Conservation (phyloP, 257 asterid genomes). For the Solanum corneliomulleri region DNA sequence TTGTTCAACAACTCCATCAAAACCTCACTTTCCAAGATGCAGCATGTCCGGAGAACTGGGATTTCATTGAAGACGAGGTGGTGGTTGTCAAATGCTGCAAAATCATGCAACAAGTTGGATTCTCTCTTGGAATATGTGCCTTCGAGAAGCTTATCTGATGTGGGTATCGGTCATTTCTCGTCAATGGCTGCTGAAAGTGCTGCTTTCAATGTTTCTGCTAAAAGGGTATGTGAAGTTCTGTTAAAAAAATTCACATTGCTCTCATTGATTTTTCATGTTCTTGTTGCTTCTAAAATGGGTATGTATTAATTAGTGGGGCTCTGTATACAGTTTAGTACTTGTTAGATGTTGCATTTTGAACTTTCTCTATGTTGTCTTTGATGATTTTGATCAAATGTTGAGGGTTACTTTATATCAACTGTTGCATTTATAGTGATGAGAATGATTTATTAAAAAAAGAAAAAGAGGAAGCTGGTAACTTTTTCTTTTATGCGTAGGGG, state of each 20-base stretch:
- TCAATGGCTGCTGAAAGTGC: constrained; percentile 21
- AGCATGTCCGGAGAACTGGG: constrained; percentile 25
- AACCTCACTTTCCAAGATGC: constrained; percentile 7
- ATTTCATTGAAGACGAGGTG: constrained; percentile 32
- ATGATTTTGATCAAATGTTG: background rate
- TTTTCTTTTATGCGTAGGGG: background rate
- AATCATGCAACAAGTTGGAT: constrained; percentile 29
- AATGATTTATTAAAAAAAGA: background rate
- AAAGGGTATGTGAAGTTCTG: constrained; percentile 24
- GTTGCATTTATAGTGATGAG: background rate
- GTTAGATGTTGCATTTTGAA: background rate
- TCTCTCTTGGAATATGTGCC: constrained; percentile 2
- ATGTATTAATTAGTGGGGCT: background rate
- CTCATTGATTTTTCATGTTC: background rate
- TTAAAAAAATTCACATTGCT: background rate
- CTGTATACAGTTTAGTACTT: background rate
- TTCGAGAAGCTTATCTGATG: constrained; percentile 12
- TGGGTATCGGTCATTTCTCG: constrained; percentile 30
- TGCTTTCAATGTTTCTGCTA: constrained; percentile 10
- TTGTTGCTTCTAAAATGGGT: background rate
- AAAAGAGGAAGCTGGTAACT: background rate
- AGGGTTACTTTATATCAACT: background rate
- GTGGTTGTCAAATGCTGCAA: constrained; percentile 8
- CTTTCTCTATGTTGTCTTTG: background rate
- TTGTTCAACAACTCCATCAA: background rate